Evolutionary conservation across 176 grass and related monocot genomes (phyloP).

Genomic region (Carex cristatella): DNA sequence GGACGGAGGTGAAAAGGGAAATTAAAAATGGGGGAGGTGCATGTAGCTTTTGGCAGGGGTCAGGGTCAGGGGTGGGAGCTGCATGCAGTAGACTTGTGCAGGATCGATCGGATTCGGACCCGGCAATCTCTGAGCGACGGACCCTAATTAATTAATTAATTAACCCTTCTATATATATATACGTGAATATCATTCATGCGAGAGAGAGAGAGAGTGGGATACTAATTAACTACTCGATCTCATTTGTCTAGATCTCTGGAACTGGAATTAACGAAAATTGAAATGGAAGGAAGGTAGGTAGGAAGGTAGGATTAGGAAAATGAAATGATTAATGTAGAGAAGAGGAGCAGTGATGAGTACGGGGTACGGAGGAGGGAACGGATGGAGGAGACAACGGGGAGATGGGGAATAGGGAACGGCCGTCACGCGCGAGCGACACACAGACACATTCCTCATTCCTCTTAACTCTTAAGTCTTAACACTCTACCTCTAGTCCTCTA

Average conservation of each 20-base stretch:
- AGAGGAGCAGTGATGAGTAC: neutral
- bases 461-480: too few relatives aligned
- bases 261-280: too few relatives aligned
- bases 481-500: too few relatives aligned
- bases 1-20: constrained; percentile 45
- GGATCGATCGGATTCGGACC: constrained; percentile 19
- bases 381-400: constrained; percentile 18
- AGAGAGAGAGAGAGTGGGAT: constrained; percentile 15
- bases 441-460: neutral
- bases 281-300: too few relatives aligned
- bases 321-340: too few relatives aligned
- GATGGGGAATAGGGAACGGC: constrained; percentile 27
- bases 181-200: too few relatives aligned
- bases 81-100: constrained; percentile 21
- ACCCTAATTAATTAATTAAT: too few relatives aligned
- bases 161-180: too few relatives aligned
- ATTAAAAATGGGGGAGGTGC: neutral
- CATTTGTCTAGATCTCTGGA: too few relatives aligned
- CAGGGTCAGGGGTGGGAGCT: too few relatives aligned
- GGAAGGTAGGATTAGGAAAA: too few relatives aligned
- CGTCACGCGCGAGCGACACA: constrained; percentile 42
- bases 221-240: neutral
- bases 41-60: constrained; percentile 52
- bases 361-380: constrained; percentile 8
- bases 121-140: constrained; percentile 46